Evolutionary conservation across 176 grass and related monocot species (phyloP).

Genomic region (Musa itinerans): DNA sequence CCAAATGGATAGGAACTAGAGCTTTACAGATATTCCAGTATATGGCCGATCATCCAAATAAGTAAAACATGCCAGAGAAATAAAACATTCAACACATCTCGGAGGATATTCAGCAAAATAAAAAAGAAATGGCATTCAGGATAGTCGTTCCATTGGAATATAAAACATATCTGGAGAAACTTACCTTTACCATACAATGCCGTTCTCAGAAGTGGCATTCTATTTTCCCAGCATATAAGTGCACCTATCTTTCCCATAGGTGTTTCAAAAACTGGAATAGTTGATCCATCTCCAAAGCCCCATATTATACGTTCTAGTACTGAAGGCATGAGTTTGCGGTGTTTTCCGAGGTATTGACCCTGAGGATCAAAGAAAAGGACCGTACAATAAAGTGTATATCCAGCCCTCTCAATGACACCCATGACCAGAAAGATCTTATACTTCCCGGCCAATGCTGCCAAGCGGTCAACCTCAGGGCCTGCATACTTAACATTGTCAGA

Average conservation of each 20-base stretch:
- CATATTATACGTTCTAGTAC: conserved; percentile 76
- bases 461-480: conserved; percentile 79
- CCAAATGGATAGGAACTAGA: too few species aligned
- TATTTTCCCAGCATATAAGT: conserved; percentile 97
- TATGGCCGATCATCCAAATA: too few species aligned
- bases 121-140: too few species aligned
- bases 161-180: background rate
- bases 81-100: too few species aligned
- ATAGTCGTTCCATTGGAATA: too few species aligned
- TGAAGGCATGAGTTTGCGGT: conserved; percentile 89
- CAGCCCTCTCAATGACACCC: conserved; percentile 85
- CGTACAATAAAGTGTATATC: conserved; percentile 77
- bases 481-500: conserved; percentile 2
- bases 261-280: conserved; percentile 89
- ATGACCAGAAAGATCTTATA: conserved; percentile 90
- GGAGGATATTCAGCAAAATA: too few species aligned
- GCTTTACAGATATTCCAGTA: too few species aligned
- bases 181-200: conserved; percentile 90
- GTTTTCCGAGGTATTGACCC: conserved; percentile 74
- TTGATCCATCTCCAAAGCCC: conserved; percentile 91
- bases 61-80: too few species aligned
- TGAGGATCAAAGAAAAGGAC: conserved; percentile 86
- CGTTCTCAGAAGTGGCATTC: conserved; percentile 83
- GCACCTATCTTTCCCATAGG: conserved; percentile 85
- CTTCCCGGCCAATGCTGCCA: conserved; percentile 76